Conservation (phyloP, 2,329 filamentous ascomycete genomes). For the Rachicladosporium sp. region DNA sequence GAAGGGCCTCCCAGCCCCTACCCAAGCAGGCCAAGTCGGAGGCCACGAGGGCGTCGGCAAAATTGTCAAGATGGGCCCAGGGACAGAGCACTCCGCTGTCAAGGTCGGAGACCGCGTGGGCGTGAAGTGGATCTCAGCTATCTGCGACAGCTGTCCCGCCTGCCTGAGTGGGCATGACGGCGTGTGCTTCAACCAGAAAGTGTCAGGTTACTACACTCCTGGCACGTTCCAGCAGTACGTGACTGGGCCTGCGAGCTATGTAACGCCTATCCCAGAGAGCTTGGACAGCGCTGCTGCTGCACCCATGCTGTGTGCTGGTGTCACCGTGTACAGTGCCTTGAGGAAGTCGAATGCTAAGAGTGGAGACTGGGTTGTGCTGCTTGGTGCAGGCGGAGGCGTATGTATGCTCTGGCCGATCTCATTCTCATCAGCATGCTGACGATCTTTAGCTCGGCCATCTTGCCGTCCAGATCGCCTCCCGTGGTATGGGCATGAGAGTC, state of each 20-base stretch:
- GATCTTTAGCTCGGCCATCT: constrained; percentile 43
- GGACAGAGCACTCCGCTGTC: constrained; percentile 41
- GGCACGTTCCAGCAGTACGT: constrained; percentile 65
- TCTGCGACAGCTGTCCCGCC: constrained; percentile 42
- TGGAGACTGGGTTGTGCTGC: constrained; percentile 49
- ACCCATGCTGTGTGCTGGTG: constrained; percentile 51
- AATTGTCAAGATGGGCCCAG: constrained; percentile 53
- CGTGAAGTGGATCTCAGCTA: constrained; percentile 53
- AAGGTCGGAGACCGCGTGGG: constrained; percentile 58
- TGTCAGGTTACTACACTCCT: constrained; percentile 56
- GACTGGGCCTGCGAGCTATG: constrained; percentile 52
- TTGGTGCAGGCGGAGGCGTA: constrained; percentile 20
- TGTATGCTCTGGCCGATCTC: neutral
- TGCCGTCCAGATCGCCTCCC: constrained; percentile 46
- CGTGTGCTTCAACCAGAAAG: constrained; percentile 42
- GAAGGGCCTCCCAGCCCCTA: constrained; percentile 46
- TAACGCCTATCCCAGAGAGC: constrained; percentile 54
- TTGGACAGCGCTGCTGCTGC: constrained; percentile 50
- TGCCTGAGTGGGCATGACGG: constrained; percentile 45
- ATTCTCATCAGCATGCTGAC: too few relatives aligned
- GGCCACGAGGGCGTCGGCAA: constrained; percentile 57
- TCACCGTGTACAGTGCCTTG: constrained; percentile 55
- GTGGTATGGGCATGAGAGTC: constrained; percentile 51
- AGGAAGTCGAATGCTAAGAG: constrained; percentile 47
- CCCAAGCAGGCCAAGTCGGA: constrained; percentile 50